Conservation (phyloP, 805 yeast species). For the Metschnikowia baotianmanensis region DNA sequence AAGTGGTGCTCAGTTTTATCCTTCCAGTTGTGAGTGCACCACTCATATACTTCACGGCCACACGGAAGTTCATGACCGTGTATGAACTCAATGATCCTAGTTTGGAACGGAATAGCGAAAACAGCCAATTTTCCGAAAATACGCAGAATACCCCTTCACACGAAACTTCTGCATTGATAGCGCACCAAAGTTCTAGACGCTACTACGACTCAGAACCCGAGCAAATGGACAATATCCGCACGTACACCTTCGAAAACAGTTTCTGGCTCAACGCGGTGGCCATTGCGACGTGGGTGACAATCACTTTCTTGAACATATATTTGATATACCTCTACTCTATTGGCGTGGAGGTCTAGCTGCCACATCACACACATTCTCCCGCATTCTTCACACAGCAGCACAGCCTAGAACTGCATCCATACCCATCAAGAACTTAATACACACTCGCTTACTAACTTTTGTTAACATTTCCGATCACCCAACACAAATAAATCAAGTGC, state of each 20-base stretch:
- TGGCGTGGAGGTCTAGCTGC: conserved; percentile 41
- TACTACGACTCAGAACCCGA: conserved; percentile 9
- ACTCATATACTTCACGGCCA: conserved; percentile 43
- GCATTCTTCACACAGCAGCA: too few relatives aligned
- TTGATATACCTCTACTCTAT: conserved; percentile 40
- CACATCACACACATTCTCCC: too few relatives aligned
- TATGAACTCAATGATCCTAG: conserved; percentile 21
- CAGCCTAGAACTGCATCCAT: too few relatives aligned
- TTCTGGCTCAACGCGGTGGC: conserved; percentile 30
- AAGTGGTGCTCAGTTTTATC: conserved; percentile 43
- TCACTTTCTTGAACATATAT: conserved; percentile 39
- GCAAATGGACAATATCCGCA: conserved; percentile 14
- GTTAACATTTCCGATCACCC: too few relatives aligned
- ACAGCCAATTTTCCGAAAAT: too few relatives aligned
- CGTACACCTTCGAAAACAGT: conserved; percentile 41
- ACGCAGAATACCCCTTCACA: too few relatives aligned
- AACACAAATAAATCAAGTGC: too few relatives aligned
- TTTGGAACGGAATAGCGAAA: background rate
- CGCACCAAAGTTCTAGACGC: conserved; percentile 8
- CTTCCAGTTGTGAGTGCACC: conserved; percentile 46
- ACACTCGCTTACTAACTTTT: too few relatives aligned
- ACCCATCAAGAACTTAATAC: too few relatives aligned
- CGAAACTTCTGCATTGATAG: conserved; percentile 11
- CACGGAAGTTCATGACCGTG: conserved; percentile 40
- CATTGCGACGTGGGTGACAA: conserved; percentile 39